Conservation (phyloP, 805 yeast genomes). For the Ogataea zsoltii region DNA sequence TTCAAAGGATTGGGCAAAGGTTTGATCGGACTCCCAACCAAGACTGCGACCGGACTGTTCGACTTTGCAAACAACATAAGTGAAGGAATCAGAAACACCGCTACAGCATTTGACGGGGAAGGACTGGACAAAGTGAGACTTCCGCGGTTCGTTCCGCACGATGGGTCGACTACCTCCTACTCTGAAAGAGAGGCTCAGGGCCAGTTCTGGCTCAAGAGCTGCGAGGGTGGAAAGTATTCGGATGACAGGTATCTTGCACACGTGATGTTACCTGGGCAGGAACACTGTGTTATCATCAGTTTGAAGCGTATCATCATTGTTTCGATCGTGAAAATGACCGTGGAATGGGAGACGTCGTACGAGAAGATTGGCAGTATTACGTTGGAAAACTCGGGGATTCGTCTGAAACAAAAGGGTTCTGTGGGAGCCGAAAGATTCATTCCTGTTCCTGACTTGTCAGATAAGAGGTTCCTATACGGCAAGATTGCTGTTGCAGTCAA, state of each 20-base stretch:
- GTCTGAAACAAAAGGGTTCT: conserved; percentile 51
- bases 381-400: conserved; percentile 77
- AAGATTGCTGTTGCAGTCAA: conserved; percentile 79
- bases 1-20: conserved; percentile 94
- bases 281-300: conserved; percentile 74
- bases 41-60: conserved; percentile 91
- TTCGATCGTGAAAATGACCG: conserved; percentile 56
- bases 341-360: conserved; percentile 73
- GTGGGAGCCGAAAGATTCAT: conserved; percentile 55
- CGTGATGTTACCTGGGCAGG: conserved; percentile 77
- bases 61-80: conserved; percentile 91
- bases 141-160: conserved; percentile 73
- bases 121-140: conserved; percentile 77
- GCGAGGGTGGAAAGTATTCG: conserved; percentile 76
- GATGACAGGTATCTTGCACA: conserved; percentile 84
- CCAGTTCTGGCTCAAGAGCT: conserved; percentile 83
- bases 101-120: conserved; percentile 83
- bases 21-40: conserved; percentile 92
- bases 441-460: conserved; percentile 69
- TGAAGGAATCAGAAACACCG: conserved; percentile 91
- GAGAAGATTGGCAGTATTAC: conserved; percentile 68
- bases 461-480: conserved; percentile 65
- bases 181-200: conserved; percentile 88
- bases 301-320: conserved; percentile 68
- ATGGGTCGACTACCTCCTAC: conserved; percentile 73